Percentiles rank a stretch among this genome's conserved stretches.
Evolutionary conservation across 768 basidiomycete genomes (phyloP).

Genomic region (Lentinula aciculospora): DNA sequence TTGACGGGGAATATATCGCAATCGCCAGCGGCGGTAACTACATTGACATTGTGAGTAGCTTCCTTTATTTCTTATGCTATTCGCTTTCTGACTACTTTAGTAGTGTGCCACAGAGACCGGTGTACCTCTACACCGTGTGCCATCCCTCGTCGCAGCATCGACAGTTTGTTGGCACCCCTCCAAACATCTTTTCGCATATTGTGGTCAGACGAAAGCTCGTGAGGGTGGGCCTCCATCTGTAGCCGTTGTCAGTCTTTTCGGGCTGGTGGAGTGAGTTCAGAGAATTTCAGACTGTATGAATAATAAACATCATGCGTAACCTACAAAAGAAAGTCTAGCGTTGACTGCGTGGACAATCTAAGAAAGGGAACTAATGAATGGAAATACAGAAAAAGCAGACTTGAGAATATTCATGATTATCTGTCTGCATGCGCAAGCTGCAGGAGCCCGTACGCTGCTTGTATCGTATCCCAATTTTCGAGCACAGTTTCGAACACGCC

Average conservation of each 20-base stretch:
- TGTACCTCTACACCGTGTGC: conserved; percentile 68
- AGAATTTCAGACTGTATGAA: neutral
- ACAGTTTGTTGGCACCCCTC: conserved; percentile 82
- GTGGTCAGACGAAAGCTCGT: conserved; percentile 64
- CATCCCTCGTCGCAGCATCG: conserved; percentile 64
- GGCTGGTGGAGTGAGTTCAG: conserved; percentile 22
- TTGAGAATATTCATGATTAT: no score
- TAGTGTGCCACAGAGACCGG: conserved; percentile 80
- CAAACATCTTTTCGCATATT: conserved; percentile 76
- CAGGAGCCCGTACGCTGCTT: neutral
- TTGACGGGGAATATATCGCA: conserved; percentile 80
- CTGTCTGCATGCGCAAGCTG: no score
- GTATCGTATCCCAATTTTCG: neutral
- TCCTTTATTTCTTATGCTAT: neutral
- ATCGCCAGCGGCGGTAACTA: conserved; percentile 68
- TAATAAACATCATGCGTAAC: no score
- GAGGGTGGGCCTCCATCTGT: conserved; percentile 63
- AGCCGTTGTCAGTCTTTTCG: conserved; percentile 72
- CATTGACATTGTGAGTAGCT: conserved; percentile 68
- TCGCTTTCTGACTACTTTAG: conserved; percentile 1
- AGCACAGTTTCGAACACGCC: neutral
- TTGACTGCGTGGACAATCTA: no score
- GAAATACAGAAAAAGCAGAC: neutral
- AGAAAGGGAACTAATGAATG: no score
- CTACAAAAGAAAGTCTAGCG: no score